Base-by-base conservation (phyloP, 164 flowering plant species). In the Tetrastigma voinierianum region DNA sequence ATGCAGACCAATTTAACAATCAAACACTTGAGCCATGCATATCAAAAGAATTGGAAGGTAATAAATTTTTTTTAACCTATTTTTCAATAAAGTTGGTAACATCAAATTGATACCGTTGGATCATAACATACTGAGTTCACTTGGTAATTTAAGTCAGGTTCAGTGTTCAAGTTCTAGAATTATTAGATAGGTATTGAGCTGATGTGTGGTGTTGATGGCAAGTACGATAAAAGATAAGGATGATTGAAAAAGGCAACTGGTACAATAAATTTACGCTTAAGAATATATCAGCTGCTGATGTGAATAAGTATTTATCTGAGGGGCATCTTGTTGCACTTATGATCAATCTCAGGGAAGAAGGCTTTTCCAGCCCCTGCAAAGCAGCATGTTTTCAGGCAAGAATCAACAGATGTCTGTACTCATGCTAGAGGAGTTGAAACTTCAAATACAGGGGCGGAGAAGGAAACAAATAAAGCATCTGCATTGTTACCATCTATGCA, bases 11-110 rank as follows among this genome's bases (percentile, higher is more conserved):
- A 7, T 32, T 25, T 40, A 15, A 16, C 16, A 15, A 49, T 62
- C 40, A 32, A 32, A 1, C 40, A 32, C 3, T 11, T 11, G 5
- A n/a, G 19, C 25, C 14, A 16, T n/a, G 19, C 64, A 61, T 51
- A 46, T 46, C 51, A 21, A 61, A 46, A 59, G 21, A 40, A 59
- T 45, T 43, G 13, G 44, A 59, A 44, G 64, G 64, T 61, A 11
- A 21, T 13, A 45, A 21, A 5, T 20, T 52, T 6, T 6, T 21
- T 16, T 40, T 47, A 32, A 9, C 10, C 21, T 43, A 8, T 16
- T 58, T 58, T 58, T 58, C 43, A 19, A 15, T 32, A 16, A n/a
- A 23, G 17, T 51, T 15, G 0, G 10, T 7, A 45, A 45, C 44
- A 15, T 25, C n/a, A 7, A 25, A 5, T 59, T n/a, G 43, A 2